Evolutionary conservation across 352 stramenopile species (phyloP).

Genomic region (Phytophthora uliginosa): DNA sequence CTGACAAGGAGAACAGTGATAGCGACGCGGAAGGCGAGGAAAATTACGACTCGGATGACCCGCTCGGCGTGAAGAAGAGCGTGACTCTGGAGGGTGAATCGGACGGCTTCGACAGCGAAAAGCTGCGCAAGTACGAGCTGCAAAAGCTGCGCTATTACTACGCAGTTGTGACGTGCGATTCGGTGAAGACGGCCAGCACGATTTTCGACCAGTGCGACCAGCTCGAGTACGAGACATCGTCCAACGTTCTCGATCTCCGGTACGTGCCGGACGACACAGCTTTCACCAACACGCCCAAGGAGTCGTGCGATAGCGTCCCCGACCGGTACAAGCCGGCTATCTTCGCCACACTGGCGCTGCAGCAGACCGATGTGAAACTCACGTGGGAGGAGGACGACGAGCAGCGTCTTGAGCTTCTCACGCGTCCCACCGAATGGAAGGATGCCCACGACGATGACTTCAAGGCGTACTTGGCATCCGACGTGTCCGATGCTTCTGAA

Average conservation of each 20-base stretch:
- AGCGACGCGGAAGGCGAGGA: conserved; percentile 51
- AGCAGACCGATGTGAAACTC: conserved; percentile 94
- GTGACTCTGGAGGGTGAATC: conserved; percentile 59
- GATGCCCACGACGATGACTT: conserved; percentile 94
- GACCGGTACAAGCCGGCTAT: conserved; percentile 96
- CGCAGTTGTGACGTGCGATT: conserved; percentile 96
- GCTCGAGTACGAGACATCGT: conserved; percentile 98
- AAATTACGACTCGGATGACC: conserved; percentile 77
- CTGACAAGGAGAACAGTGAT: conserved; percentile 37
- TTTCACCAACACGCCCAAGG: conserved; percentile 92
- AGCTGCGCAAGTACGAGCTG: conserved; percentile 97
- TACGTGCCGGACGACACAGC: conserved; percentile 94
- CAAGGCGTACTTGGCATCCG: conserved; percentile 94
- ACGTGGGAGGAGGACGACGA: conserved; percentile 97
- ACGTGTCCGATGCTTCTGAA: conserved; percentile 72
- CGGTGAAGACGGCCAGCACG: conserved; percentile 89
- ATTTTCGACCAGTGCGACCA: conserved; percentile 98
- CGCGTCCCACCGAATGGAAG: conserved; percentile 81
- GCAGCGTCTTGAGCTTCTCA: conserved; percentile 90
- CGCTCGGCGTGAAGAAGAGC: conserved; percentile 73
- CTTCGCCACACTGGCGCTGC: conserved; percentile 94
- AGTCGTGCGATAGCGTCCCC: conserved; percentile 84
- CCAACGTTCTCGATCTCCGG: conserved; percentile 95
- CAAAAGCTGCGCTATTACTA: conserved; percentile 99
- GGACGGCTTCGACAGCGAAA: conserved; percentile 95